A percentile compares a stretch with the other conserved stretches of the same genome.
These are phyloP conservation scores for Sugiyamaella americana DNA, from an alignment of 805 yeast genomes.

Conservation along the genomic window DNA sequence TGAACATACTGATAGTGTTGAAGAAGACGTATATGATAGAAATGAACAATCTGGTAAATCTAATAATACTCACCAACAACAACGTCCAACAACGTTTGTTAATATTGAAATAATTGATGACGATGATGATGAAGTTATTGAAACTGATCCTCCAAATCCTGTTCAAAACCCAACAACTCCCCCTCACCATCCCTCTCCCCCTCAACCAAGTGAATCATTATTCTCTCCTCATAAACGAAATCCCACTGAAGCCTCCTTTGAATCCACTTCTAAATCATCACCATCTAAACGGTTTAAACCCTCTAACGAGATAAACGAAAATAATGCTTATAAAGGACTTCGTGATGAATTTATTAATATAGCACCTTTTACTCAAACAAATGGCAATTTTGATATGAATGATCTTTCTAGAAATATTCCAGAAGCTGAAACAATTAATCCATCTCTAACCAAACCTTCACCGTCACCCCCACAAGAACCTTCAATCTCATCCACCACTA, in stretches of 20 bases:
- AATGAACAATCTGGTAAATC: too few relatives aligned
- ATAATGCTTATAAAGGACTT: background rate
- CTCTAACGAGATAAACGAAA: background rate
- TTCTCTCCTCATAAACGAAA: too few relatives aligned
- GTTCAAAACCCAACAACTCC: background rate
- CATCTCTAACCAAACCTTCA: background rate
- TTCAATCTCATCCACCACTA: background rate
- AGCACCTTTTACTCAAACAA: conserved; percentile 28
- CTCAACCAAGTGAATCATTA: too few relatives aligned
- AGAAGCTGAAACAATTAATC: background rate
- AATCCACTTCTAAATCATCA: background rate
- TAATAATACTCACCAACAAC: too few relatives aligned
- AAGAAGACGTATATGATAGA: background rate
- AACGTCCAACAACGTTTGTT: background rate
- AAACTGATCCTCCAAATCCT: background rate
- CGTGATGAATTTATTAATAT: conserved; percentile 14
- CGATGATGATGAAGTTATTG: background rate
- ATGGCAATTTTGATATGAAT: conserved; percentile 28
- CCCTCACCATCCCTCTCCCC: too few relatives aligned
- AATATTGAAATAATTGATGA: too few relatives aligned
- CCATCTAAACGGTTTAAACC: background rate
- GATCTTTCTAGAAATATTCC: conserved; percentile 16
- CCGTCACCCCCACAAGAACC: background rate
- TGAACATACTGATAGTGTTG: background rate
- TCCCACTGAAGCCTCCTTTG: background rate